Evolutionary conservation across 176 grass and related monocot species (phyloP), one percentile per base, ranked within the genome.

Genomic region (Pontederia crassipes): DNA sequence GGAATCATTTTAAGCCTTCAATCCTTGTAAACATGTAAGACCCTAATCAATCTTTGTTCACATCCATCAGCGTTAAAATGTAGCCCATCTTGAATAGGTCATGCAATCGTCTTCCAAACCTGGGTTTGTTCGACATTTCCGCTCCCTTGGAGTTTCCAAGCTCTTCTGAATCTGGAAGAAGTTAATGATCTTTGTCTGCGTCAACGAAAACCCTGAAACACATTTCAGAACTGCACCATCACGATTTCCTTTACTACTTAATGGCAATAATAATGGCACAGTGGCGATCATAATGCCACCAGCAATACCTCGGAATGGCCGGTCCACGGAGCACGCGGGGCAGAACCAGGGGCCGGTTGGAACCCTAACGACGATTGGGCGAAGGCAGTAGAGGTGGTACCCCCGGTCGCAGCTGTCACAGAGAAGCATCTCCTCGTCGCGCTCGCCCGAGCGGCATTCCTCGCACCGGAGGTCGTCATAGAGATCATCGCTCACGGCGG

Each of bases 121-220:
- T 83, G 85, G 79, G 27, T 70, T 74, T 54, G 61, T 52, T 8
- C 52, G 50, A 29, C 73, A 81, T 83, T 92, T 92, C 17, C 49
- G 52, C 9, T 61, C 61, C 11, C 9, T n/a, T 8, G 4, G 46
- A 11, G 58, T 54, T 61, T 65, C 69, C 2, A 32, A 64, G 29
- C 52, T 54, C 73, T 80, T 90, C 57, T 81, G 81, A 53, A 98
- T 98, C 76, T 78, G 63, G 74, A 98, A 98, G 79, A 98, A 98
- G 83, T 88, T 79, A 1, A 97, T 28, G 66, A 97, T 97, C 87
- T 88, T 92, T 13, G 63, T 91, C 75, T 98, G 87, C 69, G 79
- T 88, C 73, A 92, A 51, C 17, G 93, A 81, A 68, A 89, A 88
- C 54, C 81, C 87, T 98, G 71, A 20, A 52, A 29, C 4, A 54